phyloP scores from a whole-genome alignment of 148 eudicot genomes.

The Heliamphora exappendiculata region DNA sequence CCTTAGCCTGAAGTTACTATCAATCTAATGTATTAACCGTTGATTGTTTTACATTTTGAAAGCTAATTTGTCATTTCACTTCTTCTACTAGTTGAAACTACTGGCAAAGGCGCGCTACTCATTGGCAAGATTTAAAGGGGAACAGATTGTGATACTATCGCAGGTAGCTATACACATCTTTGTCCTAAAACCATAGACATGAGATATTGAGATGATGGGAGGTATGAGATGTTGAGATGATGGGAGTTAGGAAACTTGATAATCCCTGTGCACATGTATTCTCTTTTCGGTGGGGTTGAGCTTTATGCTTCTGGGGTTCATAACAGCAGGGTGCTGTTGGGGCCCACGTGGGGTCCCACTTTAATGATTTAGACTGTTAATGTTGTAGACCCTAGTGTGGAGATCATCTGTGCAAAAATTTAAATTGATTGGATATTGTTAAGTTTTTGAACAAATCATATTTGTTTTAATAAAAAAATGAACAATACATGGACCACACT shows the following conservation, averaged over 20 bases:
- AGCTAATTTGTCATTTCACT: slow-evolving; percentile 9
- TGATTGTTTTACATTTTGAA: neutral
- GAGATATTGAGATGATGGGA: neutral
- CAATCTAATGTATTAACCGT: neutral
- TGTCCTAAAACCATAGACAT: neutral
- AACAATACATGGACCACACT: no score
- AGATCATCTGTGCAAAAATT: no score
- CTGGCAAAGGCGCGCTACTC: slow-evolving; percentile 86
- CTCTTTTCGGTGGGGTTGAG: no score
- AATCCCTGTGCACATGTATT: no score
- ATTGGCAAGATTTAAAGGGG: slow-evolving; percentile 72
- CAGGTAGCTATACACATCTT: slow-evolving; percentile 45
- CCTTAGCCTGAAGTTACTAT: neutral
- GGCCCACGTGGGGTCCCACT: no score
- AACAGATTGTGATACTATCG: slow-evolving; percentile 85
- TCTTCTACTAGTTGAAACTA: slow-evolving; percentile 52
- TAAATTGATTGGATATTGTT: no score
- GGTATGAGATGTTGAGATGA: neutral
- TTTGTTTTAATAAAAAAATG: no score
- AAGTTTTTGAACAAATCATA: no score
- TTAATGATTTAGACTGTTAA: no score
- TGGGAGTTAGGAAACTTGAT: neutral
- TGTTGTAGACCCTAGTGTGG: no score
- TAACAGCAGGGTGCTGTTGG: no score
- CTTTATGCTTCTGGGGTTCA: no score